Conservation (phyloP, 106 monocot genomes). For the Chionographis japonica region DNA sequence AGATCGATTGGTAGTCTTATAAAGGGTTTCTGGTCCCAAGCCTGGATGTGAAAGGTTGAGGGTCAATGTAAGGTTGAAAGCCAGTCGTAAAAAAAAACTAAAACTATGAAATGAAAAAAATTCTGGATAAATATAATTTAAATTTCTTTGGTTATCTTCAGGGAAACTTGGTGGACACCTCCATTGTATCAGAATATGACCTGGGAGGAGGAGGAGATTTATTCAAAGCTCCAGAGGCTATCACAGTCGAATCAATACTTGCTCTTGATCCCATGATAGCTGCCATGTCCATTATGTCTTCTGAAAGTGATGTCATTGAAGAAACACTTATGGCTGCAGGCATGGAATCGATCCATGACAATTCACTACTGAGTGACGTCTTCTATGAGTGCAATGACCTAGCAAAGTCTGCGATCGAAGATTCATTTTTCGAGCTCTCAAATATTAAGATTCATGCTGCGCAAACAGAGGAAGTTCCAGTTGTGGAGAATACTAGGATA, state of each 20-base stretch:
- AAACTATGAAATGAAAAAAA: too few species aligned
- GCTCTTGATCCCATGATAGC: conserved; percentile 47
- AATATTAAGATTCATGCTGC: conserved; percentile 39
- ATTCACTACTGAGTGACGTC: conserved; percentile 57
- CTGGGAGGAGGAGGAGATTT: conserved; percentile 64
- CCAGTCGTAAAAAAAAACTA: too few species aligned
- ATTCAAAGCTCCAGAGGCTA: conserved; percentile 76
- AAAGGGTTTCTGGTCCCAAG: too few species aligned
- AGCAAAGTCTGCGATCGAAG: conserved; percentile 43
- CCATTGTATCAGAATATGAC: conserved; percentile 53
- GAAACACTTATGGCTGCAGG: conserved; percentile 45
- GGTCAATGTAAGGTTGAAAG: conserved; percentile 4
- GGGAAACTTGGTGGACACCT: conserved; percentile 18
- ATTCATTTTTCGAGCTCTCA: conserved; percentile 31
- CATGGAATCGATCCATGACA: conserved; percentile 48
- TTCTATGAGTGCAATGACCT: conserved; percentile 77
- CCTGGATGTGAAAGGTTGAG: too few species aligned
- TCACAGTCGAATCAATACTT: conserved; percentile 43
- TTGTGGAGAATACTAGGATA: conserved; percentile 12
- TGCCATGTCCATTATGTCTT: conserved; percentile 59
- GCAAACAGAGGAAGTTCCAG: conserved; percentile 25
- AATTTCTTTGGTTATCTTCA: not conserved
- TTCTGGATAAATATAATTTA: not conserved
- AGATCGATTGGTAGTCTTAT: too few species aligned
- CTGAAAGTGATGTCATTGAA: conserved; percentile 29